Percentiles rank a stretch among this genome's conserved stretches.
phyloP scores from a whole-genome alignment of 192 early-diverging fungal species.

The Rhizoclosmatium globosum region DNA sequence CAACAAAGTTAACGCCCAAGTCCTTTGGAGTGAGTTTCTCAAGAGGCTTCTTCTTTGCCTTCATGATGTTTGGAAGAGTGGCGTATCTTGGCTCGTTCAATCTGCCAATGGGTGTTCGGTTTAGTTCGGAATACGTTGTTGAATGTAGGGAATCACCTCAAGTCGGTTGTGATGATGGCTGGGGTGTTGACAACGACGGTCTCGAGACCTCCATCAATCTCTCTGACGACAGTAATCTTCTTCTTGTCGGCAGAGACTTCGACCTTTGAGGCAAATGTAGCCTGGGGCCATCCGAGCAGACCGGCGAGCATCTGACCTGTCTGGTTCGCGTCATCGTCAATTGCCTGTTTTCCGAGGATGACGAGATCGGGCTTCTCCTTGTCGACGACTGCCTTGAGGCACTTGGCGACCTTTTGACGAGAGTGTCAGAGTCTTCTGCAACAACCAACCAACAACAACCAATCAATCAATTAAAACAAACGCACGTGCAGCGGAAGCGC shows the following conservation, averaged over 20 bases:
- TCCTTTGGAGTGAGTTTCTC: conserved; percentile 77
- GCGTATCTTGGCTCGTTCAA: conserved; percentile 97
- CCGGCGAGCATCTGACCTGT: conserved; percentile 99
- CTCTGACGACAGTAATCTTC: conserved; percentile 85
- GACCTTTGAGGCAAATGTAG: conserved; percentile 96
- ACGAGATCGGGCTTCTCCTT: conserved; percentile 94
- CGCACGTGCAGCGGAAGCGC: conserved; percentile 77
- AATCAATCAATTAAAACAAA: conserved; percentile 1
- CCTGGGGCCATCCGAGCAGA: conserved; percentile 75
- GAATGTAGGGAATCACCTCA: conserved; percentile 66
- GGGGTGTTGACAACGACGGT: conserved; percentile 84
- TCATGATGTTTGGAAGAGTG: conserved; percentile 97
- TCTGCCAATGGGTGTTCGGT: conserved; percentile 44
- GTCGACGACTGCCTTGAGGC: conserved; percentile 85
- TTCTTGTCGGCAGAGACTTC: conserved; percentile 69
- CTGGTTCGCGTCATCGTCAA: conserved; percentile 97
- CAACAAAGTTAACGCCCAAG: conserved; percentile 84
- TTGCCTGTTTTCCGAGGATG: conserved; percentile 98
- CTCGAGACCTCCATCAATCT: conserved; percentile 98
- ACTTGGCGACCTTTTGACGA: conserved; percentile 98
- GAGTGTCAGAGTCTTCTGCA: no score
- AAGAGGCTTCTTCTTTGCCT: conserved; percentile 99
- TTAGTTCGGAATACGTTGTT: not conserved
- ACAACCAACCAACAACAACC: not conserved
- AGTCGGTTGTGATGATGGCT: conserved; percentile 94